phyloP scores from a whole-genome alignment of 176 grass and related monocot genomes.

The Lolium perenne region DNA sequence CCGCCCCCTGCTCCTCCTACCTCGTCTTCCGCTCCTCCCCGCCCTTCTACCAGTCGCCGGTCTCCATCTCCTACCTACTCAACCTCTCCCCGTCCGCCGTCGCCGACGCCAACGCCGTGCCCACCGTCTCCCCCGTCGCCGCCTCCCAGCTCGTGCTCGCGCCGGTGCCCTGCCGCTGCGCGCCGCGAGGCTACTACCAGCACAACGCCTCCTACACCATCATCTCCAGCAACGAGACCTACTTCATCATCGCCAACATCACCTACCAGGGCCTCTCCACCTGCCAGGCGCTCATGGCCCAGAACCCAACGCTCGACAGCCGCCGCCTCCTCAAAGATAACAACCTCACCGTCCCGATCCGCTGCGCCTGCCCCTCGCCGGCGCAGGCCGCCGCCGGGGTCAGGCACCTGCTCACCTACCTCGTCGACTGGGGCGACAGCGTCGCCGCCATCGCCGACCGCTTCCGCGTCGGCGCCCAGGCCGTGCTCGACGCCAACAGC shows the following conservation, averaged over 20 bases:
- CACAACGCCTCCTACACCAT: slow-evolving; percentile 69
- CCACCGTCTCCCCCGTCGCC: slow-evolving; percentile 32
- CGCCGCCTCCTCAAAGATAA: slow-evolving; percentile 9
- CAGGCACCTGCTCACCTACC: slow-evolving; percentile 64
- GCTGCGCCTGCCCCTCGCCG: slow-evolving; percentile 76
- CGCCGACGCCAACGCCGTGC: slow-evolving; percentile 39
- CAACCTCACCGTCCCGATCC: slow-evolving; percentile 61
- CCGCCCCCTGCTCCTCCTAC: slow-evolving; percentile 48
- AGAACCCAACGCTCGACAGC: slow-evolving; percentile 61
- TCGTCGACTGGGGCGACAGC: slow-evolving; percentile 54
- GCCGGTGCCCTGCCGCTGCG: slow-evolving; percentile 67
- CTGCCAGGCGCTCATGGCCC: slow-evolving; percentile 84
- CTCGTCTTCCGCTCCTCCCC: slow-evolving; percentile 56
- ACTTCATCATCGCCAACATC: slow-evolving; percentile 71
- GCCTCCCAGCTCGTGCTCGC: slow-evolving; percentile 52
- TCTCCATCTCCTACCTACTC: slow-evolving; percentile 64
- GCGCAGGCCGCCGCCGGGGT: slow-evolving; percentile 53
- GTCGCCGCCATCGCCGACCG: slow-evolving; percentile 44
- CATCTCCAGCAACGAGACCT: slow-evolving; percentile 38
- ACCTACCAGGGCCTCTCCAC: slow-evolving; percentile 87
- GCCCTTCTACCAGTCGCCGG: slow-evolving; percentile 44
- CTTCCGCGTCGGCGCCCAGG: slow-evolving; percentile 46
- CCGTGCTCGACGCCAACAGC: slow-evolving; percentile 59
- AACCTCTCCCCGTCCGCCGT: background rate
- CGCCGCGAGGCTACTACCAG: slow-evolving; percentile 61